These are phyloP conservation scores for Peronospora destructor DNA, from an alignment of 352 stramenopile species.

Conservation along the genomic window DNA sequence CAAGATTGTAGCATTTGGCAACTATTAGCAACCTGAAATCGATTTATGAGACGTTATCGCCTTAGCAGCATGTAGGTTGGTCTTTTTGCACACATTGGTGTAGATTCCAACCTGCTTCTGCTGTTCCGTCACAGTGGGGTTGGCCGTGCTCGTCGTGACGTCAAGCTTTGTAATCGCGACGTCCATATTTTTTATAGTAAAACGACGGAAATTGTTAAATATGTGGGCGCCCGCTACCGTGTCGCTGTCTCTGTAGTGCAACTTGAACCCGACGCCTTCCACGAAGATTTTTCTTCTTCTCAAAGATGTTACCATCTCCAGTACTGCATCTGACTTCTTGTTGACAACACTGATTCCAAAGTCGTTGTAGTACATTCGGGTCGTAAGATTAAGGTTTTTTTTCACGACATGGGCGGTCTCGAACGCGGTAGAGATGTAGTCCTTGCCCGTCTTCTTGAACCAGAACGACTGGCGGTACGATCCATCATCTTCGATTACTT, in stretches of 20 bases:
- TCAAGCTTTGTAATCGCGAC: slow-evolving; percentile 30
- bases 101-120: slow-evolving; percentile 24
- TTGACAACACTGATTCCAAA: slow-evolving; percentile 27
- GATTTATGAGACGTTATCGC: too few relatives aligned
- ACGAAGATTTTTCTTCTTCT: slow-evolving; percentile 20
- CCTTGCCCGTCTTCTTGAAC: slow-evolving; percentile 32
- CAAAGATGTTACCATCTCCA: slow-evolving; percentile 19
- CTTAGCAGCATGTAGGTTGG: too few relatives aligned
- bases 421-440: slow-evolving; percentile 28
- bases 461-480: slow-evolving; percentile 32
- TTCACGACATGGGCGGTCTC: slow-evolving; percentile 30
- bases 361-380: slow-evolving; percentile 25
- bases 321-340: slow-evolving; percentile 28
- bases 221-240: slow-evolving; percentile 16
- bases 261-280: slow-evolving; percentile 28
- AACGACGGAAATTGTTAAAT: slow-evolving; percentile 27
- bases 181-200: slow-evolving; percentile 21
- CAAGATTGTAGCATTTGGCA: too few relatives aligned
- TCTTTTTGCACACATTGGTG: slow-evolving; percentile 29
- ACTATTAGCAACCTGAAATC: too few relatives aligned
- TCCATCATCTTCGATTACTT: slow-evolving; percentile 24
- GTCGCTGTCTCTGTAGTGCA: slow-evolving; percentile 23
- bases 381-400: slow-evolving; percentile 16
- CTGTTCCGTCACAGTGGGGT: slow-evolving; percentile 21
- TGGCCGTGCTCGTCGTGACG: slow-evolving; percentile 22